Percentiles rank a stretch among this genome's conserved stretches.
Evolutionary conservation across 2,329 filamentous ascomycete genomes (phyloP).

Genomic region (Calcarisporium arbuscula): DNA sequence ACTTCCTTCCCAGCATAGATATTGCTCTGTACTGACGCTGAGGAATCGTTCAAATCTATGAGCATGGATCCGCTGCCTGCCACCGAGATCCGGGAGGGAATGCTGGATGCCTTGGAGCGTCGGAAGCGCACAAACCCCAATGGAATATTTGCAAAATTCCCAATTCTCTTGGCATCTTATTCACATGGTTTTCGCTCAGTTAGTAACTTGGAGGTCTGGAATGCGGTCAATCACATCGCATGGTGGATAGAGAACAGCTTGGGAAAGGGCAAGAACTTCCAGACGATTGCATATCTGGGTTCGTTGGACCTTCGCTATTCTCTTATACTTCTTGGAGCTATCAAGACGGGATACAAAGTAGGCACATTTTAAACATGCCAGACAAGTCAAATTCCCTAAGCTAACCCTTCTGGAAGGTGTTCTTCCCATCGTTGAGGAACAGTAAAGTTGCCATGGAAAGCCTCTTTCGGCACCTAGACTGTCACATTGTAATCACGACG

Average conservation of each 20-base stretch:
- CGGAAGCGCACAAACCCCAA: background rate
- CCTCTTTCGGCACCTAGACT: background rate
- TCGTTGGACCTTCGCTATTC: background rate
- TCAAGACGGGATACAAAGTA: background rate
- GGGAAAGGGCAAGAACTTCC: background rate
- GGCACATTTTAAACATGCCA: background rate
- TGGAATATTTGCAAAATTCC: slow-evolving; percentile 2
- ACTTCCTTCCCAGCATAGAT: too few relatives aligned
- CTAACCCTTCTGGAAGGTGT: too few relatives aligned
- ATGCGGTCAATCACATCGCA: slow-evolving; percentile 1
- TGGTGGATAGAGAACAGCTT: slow-evolving; percentile 3
- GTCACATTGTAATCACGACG: background rate
- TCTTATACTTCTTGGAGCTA: background rate
- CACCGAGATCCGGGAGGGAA: slow-evolving; percentile 3
- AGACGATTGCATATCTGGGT: slow-evolving; percentile 4
- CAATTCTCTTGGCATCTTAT: background rate
- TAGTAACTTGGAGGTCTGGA: slow-evolving; percentile 1
- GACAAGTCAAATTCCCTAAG: background rate
- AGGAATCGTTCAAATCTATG: too few relatives aligned
- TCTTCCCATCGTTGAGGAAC: background rate
- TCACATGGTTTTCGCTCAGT: slow-evolving; percentile 1
- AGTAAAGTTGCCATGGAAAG: background rate
- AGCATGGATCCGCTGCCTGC: background rate
- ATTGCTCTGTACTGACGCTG: too few relatives aligned
- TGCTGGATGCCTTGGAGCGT: slow-evolving; percentile 1